Base-by-base conservation (phyloP, 768 basidiomycete species). In the Favolaschia claudopus region DNA sequence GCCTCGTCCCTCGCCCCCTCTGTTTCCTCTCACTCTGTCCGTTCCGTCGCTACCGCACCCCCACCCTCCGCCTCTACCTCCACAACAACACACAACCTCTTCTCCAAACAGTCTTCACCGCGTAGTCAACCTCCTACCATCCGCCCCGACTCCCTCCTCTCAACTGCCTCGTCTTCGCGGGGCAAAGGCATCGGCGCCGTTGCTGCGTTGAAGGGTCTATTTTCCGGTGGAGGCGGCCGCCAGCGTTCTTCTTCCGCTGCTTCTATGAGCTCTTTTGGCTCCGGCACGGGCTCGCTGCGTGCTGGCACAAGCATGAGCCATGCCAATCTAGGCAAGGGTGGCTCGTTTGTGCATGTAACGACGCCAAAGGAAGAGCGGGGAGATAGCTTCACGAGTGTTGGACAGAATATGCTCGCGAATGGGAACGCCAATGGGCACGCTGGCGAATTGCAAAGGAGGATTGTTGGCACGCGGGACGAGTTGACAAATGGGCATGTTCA, bases 131-230 rank as follows among this genome's bases (percentile, higher is more conserved):
- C 59, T 45, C 38, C 55, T 68, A 9, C 65, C 67, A 14, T 67
- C 62, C 19, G 48, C 64, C 14, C 58, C 43, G 3, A 47, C 52
- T 15, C 61, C 48, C 5, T 50, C 63, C 1, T 58, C 63, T 19
- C 54, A n/a, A n/a, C n/a, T n/a, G n/a, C n/a, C n/a, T n/a, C 59
- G 5, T 7, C 27, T 53, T 32, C 19, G 31, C 33, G 43, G 20
- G 15, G 49, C 17, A 24, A 37, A n/a, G 36, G 40, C 22, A 47
- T 9, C 33, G 45, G 29, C 19, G 79, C 84, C 10, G 84, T 88
- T 17, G 81, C 86, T 6, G 80, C 87, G 3, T 70, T 89, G 40
- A 89, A 86, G 66, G 82, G 85, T 10, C 70, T 91, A 28, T 89
- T 89, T 63, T 72, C 78, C 28, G 74, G 72, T 15, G 64, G 73